Base-by-base conservation (phyloP, 352 stramenopile genomes). In the Blastocystis hominis region DNA sequence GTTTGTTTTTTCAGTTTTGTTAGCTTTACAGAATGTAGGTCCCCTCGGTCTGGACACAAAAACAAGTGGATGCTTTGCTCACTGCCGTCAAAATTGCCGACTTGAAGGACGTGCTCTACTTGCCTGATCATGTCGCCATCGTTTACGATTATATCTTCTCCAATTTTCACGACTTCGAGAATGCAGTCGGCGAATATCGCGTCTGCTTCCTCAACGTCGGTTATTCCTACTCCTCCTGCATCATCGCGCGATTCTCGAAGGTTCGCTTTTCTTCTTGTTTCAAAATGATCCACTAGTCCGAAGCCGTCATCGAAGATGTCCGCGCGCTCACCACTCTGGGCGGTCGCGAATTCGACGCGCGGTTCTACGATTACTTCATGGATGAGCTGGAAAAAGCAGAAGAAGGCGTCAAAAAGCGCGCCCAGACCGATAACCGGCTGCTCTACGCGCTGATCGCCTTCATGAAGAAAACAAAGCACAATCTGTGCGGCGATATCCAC, bases 81-180 rank as follows among this genome's bases (percentile, higher is more conserved):
- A 40, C 13, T 2, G 6, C 30, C 9, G 36, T 80, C 20, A 64
- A 80, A 30, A 59, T 80, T 24, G 44, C 9, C 17, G 44, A 42
- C 20, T 7, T 64, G 38, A 24, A 42, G 13, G 38, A 54, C 10
- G 44, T 80, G 40, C 4, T 44, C 20, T 56, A 63, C 13, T 9
- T 80, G 2, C 70, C n/a, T 6, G 70, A 80, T n/a, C 36, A 47
- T 56, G 46, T 47, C 3, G 70, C 70, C 9, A 80, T 80, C 30
- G 46, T 47, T 40, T 80, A 80, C 50, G 20, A 44, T 40, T 80
- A 64, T 40, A 42, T 40, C n/a, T 64, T 30, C 46, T 63, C 30
- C 3, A 54, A 80, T 64, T n/a, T 40, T 30, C 13, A 64, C 2
- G 5, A 61, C n/a, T 15, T 59, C 50, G 50, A 59, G 10, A 59